Conservation (phyloP, 192 early-diverging fungal genomes). For the Thamnidium elegans region DNA sequence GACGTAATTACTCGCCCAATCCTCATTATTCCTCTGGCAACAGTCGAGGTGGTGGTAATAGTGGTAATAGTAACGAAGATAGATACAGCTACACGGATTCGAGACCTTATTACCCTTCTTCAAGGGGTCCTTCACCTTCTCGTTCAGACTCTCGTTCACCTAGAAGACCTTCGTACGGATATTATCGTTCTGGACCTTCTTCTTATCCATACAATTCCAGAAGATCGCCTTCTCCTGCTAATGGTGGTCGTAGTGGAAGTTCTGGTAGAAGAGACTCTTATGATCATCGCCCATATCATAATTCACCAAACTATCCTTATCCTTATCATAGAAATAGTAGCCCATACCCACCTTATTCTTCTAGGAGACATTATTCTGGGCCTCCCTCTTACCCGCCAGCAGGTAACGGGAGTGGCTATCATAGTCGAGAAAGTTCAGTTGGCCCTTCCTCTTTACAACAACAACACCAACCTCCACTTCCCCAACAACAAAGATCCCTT, state of each 20-base stretch:
- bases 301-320: neutral
- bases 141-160: conserved; percentile 12
- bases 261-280: conserved; percentile 22
- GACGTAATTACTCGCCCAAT: conserved; percentile 16
- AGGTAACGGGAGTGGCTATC: neutral
- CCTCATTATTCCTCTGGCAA: conserved; percentile 15
- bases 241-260: conserved; percentile 2
- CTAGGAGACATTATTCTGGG: conserved; percentile 17
- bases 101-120: conserved; percentile 11
- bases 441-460: neutral
- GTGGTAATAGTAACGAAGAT: conserved; percentile 5
- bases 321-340: conserved; percentile 1
- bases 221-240: conserved; percentile 22
- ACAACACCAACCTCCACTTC: neutral
- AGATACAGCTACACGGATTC: conserved; percentile 11
- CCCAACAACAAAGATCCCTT: neutral
- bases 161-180: conserved; percentile 21
- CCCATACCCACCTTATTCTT: conserved; percentile 10
- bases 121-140: conserved; percentile 17
- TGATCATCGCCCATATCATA: conserved; percentile 17
- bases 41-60: neutral
- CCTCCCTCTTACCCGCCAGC: neutral
- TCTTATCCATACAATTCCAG: conserved; percentile 19
- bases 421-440: neutral
- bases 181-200: conserved; percentile 14